phyloP scores from a whole-genome alignment of 2,329 filamentous ascomycete species.

The Ceratocystis lukuohia region DNA sequence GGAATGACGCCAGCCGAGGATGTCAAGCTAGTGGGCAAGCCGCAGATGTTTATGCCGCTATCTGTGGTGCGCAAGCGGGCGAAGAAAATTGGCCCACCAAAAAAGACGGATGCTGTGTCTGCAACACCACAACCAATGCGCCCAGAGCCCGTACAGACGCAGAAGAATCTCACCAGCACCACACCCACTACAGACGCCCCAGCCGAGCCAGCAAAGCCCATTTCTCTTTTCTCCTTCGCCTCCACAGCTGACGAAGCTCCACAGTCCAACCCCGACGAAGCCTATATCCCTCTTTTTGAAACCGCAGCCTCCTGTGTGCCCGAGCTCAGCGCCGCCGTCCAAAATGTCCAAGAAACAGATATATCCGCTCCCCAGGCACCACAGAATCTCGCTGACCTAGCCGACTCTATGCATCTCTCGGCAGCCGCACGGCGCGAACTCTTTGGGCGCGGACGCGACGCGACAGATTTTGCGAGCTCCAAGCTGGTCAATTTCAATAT shows the following conservation, averaged over 20 bases:
- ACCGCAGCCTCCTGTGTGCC: slow-evolving; percentile 26
- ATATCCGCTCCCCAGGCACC: slow-evolving; percentile 20
- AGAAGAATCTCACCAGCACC: background rate
- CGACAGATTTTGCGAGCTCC: slow-evolving; percentile 35
- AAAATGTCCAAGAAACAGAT: slow-evolving; percentile 26
- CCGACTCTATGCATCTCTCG: slow-evolving; percentile 65
- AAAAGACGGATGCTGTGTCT: slow-evolving; percentile 19
- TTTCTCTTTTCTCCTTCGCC: slow-evolving; percentile 57
- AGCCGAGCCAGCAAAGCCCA: slow-evolving; percentile 29
- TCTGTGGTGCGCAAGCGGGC: slow-evolving; percentile 65
- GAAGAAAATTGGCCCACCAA: slow-evolving; percentile 47
- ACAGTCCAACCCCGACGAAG: slow-evolving; percentile 21
- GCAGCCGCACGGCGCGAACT: slow-evolving; percentile 66
- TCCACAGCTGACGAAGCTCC: slow-evolving; percentile 26
- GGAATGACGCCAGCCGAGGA: slow-evolving; percentile 48
- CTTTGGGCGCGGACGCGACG: slow-evolving; percentile 54
- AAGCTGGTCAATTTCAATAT: slow-evolving; percentile 79
- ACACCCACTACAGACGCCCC: background rate
- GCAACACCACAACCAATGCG: background rate
- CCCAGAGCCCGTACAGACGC: background rate
- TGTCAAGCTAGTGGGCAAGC: slow-evolving; percentile 59
- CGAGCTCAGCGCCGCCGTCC: background rate
- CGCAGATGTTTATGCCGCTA: slow-evolving; percentile 77
- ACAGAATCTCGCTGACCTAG: slow-evolving; percentile 36
- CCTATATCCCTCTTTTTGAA: slow-evolving; percentile 42